Evolutionary conservation across 176 grass and related monocot species (phyloP).

Genomic region (Ampelocalamus luodianensis): DNA sequence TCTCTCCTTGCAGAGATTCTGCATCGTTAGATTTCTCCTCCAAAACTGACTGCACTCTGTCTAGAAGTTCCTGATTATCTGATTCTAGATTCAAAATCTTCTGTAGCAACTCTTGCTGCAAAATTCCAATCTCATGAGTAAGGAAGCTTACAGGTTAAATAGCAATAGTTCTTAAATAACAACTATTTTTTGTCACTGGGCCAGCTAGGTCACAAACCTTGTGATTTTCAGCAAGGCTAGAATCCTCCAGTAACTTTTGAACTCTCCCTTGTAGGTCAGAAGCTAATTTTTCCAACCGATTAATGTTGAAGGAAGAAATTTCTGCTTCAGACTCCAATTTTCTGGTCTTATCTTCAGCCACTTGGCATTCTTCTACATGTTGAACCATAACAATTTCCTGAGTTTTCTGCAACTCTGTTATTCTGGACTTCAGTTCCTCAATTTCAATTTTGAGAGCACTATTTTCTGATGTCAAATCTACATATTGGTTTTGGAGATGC

Average conservation of each 20-base stretch:
- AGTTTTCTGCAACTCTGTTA: slow-evolving; percentile 77
- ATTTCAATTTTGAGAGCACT: slow-evolving; percentile 65
- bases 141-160: slow-evolving; percentile 34
- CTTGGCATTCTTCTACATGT: slow-evolving; percentile 84
- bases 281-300: slow-evolving; percentile 58
- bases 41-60: slow-evolving; percentile 56
- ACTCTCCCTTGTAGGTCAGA: slow-evolving; percentile 73
- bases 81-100: slow-evolving; percentile 77
- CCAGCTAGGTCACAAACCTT: slow-evolving; percentile 58
- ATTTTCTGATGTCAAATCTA: slow-evolving; percentile 62
- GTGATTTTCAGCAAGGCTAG: slow-evolving; percentile 64
- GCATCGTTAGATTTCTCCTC: slow-evolving; percentile 69
- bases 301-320: slow-evolving; percentile 64
- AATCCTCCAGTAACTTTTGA: slow-evolving; percentile 67
- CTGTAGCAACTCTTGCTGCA: slow-evolving; percentile 73
- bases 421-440: slow-evolving; percentile 66
- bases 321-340: slow-evolving; percentile 73
- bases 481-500: slow-evolving; percentile 60
- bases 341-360: slow-evolving; percentile 80
- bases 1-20: slow-evolving; percentile 71
- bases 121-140: slow-evolving; percentile 41
- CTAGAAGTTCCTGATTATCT: slow-evolving; percentile 70
- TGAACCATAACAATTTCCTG: slow-evolving; percentile 91
- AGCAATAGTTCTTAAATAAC: neutral
- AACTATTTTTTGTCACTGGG: slow-evolving; percentile 6